Percentiles rank a stretch among this genome's conserved stretches.
These are phyloP conservation scores for Boletus fagicola DNA, from an alignment of 768 basidiomycete species.

Conservation along the genomic window DNA sequence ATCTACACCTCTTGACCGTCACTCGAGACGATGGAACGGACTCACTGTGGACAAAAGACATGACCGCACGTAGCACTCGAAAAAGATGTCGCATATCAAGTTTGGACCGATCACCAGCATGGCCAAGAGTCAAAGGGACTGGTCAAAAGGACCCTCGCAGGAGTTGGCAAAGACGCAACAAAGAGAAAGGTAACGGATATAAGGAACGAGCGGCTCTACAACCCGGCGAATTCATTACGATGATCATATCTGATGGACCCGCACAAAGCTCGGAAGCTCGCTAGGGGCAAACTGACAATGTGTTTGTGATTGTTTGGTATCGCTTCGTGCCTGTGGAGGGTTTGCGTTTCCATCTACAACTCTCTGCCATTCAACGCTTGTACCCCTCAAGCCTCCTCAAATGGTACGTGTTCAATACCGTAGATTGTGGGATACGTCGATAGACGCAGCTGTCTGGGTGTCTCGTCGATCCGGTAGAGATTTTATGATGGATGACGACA, in stretches of 20 bases:
- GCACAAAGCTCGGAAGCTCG: neutral
- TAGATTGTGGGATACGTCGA: neutral
- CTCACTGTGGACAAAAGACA: neutral
- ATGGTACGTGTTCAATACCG: slow-evolving; percentile 36
- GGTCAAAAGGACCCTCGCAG: neutral
- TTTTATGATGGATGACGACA: slow-evolving; percentile 46
- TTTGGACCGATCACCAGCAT: too few species aligned
- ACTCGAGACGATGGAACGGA: neutral
- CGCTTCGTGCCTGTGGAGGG: slow-evolving; percentile 2
- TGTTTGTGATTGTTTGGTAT: slow-evolving; percentile 24
- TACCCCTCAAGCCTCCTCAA: slow-evolving; percentile 31
- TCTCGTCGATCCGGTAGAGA: slow-evolving; percentile 1
- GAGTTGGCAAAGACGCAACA: neutral
- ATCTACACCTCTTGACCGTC: neutral
- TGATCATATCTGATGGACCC: too few species aligned
- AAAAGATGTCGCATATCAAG: neutral
- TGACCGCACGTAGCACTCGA: neutral
- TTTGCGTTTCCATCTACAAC: slow-evolving; percentile 4
- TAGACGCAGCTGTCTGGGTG: neutral
- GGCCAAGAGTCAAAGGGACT: neutral
- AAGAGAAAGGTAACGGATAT: neutral
- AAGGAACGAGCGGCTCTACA: neutral
- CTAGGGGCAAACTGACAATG: neutral
- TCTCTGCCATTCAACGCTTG: slow-evolving; percentile 9
- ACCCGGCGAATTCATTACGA: too few species aligned